These are phyloP conservation scores for Colletotrichum magnum DNA, from an alignment of 2,329 filamentous ascomycete genomes.

Conservation along the genomic window DNA sequence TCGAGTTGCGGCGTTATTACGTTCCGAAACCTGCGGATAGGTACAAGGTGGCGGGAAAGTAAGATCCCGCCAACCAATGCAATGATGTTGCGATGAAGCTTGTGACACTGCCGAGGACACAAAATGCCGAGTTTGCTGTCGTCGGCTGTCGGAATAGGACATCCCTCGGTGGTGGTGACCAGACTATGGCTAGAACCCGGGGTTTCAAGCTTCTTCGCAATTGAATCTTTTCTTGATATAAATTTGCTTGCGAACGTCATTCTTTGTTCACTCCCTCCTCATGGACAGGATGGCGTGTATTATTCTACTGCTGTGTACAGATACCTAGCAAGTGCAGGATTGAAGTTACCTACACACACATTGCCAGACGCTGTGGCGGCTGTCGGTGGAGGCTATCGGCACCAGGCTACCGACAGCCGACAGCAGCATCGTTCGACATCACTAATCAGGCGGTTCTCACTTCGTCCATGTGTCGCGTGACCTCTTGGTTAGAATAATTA, in stretches of 20 bases:
- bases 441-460: neutral
- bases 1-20: neutral
- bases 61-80: slow-evolving; percentile 11
- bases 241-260: no score
- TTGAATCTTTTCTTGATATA: no score
- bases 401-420: neutral
- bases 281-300: no score
- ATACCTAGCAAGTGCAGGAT: no score
- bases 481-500: neutral
- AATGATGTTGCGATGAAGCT: slow-evolving; percentile 1
- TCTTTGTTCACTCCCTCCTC: no score
- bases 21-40: slow-evolving; percentile 3
- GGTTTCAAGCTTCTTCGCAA: no score
- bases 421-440: no score
- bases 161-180: neutral
- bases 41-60: neutral
- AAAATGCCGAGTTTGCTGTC: neutral
- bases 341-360: no score
- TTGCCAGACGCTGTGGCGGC: neutral
- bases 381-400: slow-evolving; percentile 1
- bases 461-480: slow-evolving; percentile 5
- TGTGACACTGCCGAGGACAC: slow-evolving; percentile 1
- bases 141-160: slow-evolving; percentile 13
- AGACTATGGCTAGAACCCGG: no score
- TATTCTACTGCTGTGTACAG: no score